Base-by-base conservation (phyloP, 2,329 filamentous ascomycete species). In the Cladosporium sphaerospermum region DNA sequence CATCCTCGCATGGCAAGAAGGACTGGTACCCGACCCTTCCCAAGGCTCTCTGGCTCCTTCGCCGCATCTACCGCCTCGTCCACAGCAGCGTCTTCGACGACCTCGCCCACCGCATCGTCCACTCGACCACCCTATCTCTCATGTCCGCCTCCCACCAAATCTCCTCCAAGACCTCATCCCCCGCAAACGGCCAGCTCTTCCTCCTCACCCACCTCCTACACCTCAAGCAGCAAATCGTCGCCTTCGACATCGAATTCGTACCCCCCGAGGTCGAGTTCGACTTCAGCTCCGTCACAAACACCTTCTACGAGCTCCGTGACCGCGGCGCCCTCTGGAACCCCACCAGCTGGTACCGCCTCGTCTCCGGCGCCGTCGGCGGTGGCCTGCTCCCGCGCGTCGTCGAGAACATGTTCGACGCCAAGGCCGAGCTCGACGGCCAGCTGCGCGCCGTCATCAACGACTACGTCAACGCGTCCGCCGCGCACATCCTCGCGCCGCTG, bases 141-240 rank as follows among this genome's bases (percentile, higher is more conserved):
- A 82, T 90, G 58, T 80, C 84, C 47, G 92, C 89, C 28, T 87
- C 90, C 60, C 57, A 66, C 7, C 66, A 64, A 45, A 85, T 95
- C 60, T 80, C 83, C 53, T 79, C 79, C 34, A 82, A 81, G 53
- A 76, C 79, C n/a, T 74, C 74, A 67, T 9, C 11, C 3, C 78
- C 81, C 1, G 78, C 85, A 6, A 90, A 97, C 66, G 81, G 87
- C 0, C 88, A 96, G 61, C 79, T 99, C 4, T 99, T 99, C 71
- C 84, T 96, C 64, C 85, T 99, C 62, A 93, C 92, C 62, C 96
- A 99, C 67, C 79, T 99, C 2, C 85, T 99, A 46, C 85, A 96
- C 46, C 81, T 99, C 48, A 97, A 97, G 71, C 95, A 96, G 67
- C 89, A 96, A 67, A 87, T 99, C 48, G 84, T 99, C 23, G 91